Evolutionary conservation across 352 stramenopile species (phyloP), one percentile per base, ranked within the genome.

Genomic region (Globisporangium lucens): DNA sequence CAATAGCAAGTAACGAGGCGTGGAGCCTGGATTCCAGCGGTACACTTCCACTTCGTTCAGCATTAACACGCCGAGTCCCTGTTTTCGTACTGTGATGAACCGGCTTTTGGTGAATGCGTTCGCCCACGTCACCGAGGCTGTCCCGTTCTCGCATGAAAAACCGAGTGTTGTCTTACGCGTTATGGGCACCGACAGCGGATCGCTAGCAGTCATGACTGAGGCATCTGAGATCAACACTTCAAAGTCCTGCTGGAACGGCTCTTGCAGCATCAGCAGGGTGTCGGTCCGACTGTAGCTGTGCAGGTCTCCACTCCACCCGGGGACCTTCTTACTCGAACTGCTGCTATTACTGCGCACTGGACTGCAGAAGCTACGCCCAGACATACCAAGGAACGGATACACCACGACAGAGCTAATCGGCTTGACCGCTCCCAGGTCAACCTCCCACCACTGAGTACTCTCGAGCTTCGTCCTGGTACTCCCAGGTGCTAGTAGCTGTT

Each of bases 21-120:
- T 75, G 9, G 75, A 73, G 12, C 73, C 71, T 41, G 83, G 77
- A 36, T 91, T 91, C 83, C 83, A 91, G 12, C 80, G 72, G 6
- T 70, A 62, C 35, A 91, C 78, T 47, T 89, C 72, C 2, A 91
- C 80, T 71, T 91, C 83, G 27, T 89, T 89, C 33, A 91, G 73
- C 83, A 91, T 91, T 22, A 91, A 67, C 0, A 80, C 67, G 0
- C 69, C 68, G 0, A 30, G 17, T 1, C 78, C 78, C 24, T 57
- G 65, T 17, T 79, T 86, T 8, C 70, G 64, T 0, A 91, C 74
- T 0, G 76, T 85, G 29, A 90, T 76, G 62, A 82, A 91, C 4
- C 77, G 71, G 38, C 70, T 82, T 57, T 65, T 79, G 1, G 73
- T 67, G 61, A 86, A 89, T 0, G 78, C 67, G 4, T 76, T 57